Evolutionary conservation across 2,329 filamentous ascomycete genomes (phyloP).

Genomic region (Tolypocladium capitatum): DNA sequence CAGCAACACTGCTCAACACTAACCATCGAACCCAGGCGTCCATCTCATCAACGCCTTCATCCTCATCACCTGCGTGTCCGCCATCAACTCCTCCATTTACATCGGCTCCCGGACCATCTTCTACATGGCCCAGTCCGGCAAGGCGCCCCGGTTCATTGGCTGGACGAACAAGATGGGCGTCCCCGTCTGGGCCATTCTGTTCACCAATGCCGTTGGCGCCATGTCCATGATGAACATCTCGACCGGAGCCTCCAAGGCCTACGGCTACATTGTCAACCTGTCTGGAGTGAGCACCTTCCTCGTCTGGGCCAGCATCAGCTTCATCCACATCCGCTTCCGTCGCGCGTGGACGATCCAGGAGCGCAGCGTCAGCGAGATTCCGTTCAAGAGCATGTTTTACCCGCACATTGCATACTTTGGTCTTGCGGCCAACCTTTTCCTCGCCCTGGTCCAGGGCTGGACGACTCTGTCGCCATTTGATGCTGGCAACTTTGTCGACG

Average conservation of each 20-base stretch:
- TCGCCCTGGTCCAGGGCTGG: constrained; percentile 50
- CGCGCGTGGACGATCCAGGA: constrained; percentile 47
- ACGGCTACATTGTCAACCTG: constrained; percentile 57
- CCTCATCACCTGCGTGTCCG: constrained; percentile 57
- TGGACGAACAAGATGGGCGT: constrained; percentile 53
- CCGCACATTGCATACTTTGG: constrained; percentile 49
- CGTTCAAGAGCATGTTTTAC: constrained; percentile 40
- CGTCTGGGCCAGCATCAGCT: constrained; percentile 57
- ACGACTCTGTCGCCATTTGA: constrained; percentile 44
- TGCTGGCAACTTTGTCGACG: constrained; percentile 46
- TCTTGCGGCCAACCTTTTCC: constrained; percentile 41
- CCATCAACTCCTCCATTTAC: constrained; percentile 65
- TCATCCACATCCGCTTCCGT: constrained; percentile 61
- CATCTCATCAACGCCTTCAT: constrained; percentile 71
- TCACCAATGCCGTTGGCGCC: constrained; percentile 58
- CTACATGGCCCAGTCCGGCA: constrained; percentile 61
- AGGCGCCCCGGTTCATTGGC: constrained; percentile 57
- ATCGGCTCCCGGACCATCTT: constrained; percentile 62
- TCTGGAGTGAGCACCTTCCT: constrained; percentile 58
- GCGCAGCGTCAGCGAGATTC: constrained; percentile 37
- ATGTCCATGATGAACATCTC: constrained; percentile 65
- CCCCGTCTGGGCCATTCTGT: constrained; percentile 45
- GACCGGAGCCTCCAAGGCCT: constrained; percentile 51
- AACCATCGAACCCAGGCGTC: constrained; percentile 24
- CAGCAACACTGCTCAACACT: neutral